Evolutionary conservation across 169 alveolate genomes (phyloP).

Genomic region (Condylostoma magnum): DNA sequence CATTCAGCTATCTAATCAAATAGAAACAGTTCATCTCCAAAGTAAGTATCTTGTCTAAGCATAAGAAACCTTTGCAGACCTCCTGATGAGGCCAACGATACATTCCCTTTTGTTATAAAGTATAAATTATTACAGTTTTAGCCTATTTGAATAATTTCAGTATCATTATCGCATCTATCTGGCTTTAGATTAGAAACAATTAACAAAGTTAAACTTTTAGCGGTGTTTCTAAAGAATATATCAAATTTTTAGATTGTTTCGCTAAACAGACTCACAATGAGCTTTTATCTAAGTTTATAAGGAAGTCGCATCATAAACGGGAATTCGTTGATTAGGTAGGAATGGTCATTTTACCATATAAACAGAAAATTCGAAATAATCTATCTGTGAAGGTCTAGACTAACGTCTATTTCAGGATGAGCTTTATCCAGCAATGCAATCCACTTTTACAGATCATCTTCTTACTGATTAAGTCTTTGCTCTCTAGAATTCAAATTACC

Average conservation of each 20-base stretch:
- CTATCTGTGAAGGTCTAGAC: not conserved
- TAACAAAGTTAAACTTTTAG: slow-evolving; percentile 20
- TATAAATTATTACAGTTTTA: not conserved
- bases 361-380: slow-evolving; percentile 10
- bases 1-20: not conserved
- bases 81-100: not conserved
- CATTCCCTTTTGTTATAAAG: slow-evolving; percentile 26
- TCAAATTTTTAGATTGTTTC: slow-evolving; percentile 21
- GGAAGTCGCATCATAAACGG: slow-evolving; percentile 8
- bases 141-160: not conserved
- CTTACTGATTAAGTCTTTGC: slow-evolving; percentile 14
- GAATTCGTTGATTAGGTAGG: not conserved
- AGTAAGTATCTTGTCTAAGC: not conserved
- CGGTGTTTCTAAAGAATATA: slow-evolving; percentile 15
- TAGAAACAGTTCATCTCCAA: slow-evolving; percentile 21
- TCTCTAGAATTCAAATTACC: not conserved
- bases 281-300: not conserved
- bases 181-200: slow-evolving; percentile 27
- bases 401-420: slow-evolving; percentile 8
- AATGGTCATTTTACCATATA: slow-evolving; percentile 30
- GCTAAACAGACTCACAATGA: not conserved
- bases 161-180: not conserved
- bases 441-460: slow-evolving; percentile 40
- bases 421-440: slow-evolving; percentile 25
- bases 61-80: not conserved